Evolutionary conservation across 2,329 filamentous ascomycete species (phyloP), one percentile per base, ranked within the genome.

Genomic region (Sporothrix humicola): DNA sequence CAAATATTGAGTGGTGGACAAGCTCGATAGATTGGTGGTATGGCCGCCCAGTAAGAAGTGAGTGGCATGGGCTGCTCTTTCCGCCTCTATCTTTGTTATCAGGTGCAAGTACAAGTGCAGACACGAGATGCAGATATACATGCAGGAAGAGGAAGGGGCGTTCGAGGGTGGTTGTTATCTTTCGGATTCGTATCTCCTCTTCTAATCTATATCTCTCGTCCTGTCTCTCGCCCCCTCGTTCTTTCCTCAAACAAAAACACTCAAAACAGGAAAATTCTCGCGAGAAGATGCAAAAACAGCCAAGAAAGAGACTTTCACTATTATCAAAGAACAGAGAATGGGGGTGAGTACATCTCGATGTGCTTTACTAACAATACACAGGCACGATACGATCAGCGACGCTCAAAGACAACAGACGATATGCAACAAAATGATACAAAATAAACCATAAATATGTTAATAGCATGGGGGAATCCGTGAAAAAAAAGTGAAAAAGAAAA

Each of bases 61-160:
- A 37, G 31, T 37, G 31, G 31, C 7, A 37, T 37, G 31, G 31
- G 31, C 5, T 37, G 31, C 31, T 7, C n/a, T 54, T 20, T 54
- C 17, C 17, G 52, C 52, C 37, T 48, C 61, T 65, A 65, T 65
- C 61, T 46, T 23, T 46, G 61, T 66, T 66, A 66, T 66, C 61
- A 26, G 61, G 26, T 13, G 31, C 31, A 37, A 37, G 31, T 37
- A 37, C 31, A 37, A 46, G 15, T 42, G 42, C 42, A 66, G 48
- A 1, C 50, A 20, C 20, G n/a, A 66, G 65, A 26, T 15, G 46
- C 65, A 37, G 44, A 52, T 12, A 26, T 52, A 10, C 65, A 52
- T 68, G 46, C 46, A 52, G 46, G 65, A 37, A 37, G 65, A 52
- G 46, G 65, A 37, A 37, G 65, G 65, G n/a, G 26, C 46, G 65